Evolutionary conservation across 2,329 filamentous ascomycete species (phyloP), one percentile per base, ranked within the genome.

Genomic region (Calcarisporium arbuscula): DNA sequence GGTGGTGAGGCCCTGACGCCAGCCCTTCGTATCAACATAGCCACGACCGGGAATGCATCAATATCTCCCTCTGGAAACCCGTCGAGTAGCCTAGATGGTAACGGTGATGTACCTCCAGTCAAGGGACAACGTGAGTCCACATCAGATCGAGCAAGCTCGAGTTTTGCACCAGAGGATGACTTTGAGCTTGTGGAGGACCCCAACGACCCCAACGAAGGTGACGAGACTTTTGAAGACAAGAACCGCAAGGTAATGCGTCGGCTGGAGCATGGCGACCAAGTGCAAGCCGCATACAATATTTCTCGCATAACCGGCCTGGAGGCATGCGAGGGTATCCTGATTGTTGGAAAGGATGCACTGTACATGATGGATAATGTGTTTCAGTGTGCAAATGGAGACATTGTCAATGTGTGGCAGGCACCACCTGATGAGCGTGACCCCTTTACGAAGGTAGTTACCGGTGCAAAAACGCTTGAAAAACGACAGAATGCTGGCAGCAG

Each of bases 321-420:
- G 54, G 89, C 89, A 8, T 87, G 85, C 41, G 94, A 98, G 56
- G 92, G 92, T 7, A 80, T 98, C 27, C 68, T 98, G 21, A 94
- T 98, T 35, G 73, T 96, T 26, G 92, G 92, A 14, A 95, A 94
- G 57, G 84, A 90, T 48, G 83, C 80, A 30, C 72, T 98, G 12
- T 98, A 98, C 54, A 82, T 98, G 46, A 83, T 96, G 60, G 92
- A 98, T 60, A 90, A 92, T 48, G 90, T 95, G 51, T 96, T 98
- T 56, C 90, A 96, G 53, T 80, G 90, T 43, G 81, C 85, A 3
- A 92, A 95, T 51, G 90, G 90, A 10, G 94, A 98, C 56, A 95
- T 98, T 52, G 86, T 98, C 39, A 90, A 95, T 50, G 89, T 95
- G 8, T 90, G 85, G 77, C 88, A 96, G 59, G 94, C 92, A 3